phyloP scores from a whole-genome alignment of 495 filamentous ascomycete genomes.

The Neurospora tetraspora region DNA sequence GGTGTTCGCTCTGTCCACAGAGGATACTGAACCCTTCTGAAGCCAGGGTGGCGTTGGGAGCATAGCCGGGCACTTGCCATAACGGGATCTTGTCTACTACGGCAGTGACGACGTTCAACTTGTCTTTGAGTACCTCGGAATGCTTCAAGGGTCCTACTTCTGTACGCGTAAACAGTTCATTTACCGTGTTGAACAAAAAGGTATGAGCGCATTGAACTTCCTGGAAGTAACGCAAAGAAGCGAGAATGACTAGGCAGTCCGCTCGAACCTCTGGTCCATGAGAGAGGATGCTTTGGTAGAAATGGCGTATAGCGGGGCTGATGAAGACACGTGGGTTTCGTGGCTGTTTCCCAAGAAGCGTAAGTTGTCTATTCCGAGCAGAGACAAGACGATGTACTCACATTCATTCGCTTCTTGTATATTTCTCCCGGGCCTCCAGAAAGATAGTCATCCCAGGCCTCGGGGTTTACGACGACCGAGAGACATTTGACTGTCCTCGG shows the following conservation, averaged over 20 bases:
- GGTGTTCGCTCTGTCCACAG: slow-evolving; percentile 11
- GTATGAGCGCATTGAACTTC: background rate
- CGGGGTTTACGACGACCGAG: background rate
- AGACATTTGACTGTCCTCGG: background rate
- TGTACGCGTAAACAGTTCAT: background rate
- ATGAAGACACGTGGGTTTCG: background rate
- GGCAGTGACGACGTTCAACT: slow-evolving; percentile 23
- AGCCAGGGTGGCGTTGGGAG: slow-evolving; percentile 8
- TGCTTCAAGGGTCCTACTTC: background rate
- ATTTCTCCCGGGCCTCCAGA: background rate
- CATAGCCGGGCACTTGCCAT: background rate
- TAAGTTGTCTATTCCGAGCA: background rate
- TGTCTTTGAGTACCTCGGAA: background rate
- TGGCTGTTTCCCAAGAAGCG: background rate
- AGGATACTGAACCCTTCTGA: slow-evolving; percentile 36
- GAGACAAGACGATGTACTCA: background rate
- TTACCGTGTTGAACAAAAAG: background rate
- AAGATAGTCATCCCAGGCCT: background rate
- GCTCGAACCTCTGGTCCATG: background rate
- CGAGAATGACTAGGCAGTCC: background rate
- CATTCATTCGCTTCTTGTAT: background rate
- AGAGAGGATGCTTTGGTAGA: background rate
- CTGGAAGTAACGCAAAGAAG: background rate
- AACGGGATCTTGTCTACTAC: slow-evolving; percentile 27
- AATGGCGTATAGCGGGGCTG: background rate